Evolutionary conservation across 768 basidiomycete genomes (phyloP).

Genomic region (Lyophyllum shimeji): DNA sequence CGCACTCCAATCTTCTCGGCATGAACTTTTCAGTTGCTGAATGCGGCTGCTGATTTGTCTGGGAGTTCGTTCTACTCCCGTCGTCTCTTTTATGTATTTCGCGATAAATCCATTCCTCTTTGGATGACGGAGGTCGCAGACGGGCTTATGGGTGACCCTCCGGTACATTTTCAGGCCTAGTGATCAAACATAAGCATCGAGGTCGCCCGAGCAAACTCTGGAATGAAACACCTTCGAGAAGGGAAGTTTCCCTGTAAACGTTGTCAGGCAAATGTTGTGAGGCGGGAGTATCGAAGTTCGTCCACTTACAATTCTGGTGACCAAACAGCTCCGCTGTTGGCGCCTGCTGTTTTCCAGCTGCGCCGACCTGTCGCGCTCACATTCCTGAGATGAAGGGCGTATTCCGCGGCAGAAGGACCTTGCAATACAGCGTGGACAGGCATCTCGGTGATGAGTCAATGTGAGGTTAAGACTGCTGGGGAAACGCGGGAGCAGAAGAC

Average conservation of each 20-base stretch:
- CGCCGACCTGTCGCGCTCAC: slow-evolving; percentile 46
- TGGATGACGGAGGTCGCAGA: slow-evolving; percentile 51
- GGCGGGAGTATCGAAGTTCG: background rate
- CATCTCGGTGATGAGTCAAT: slow-evolving; percentile 30
- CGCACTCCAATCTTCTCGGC: slow-evolving; percentile 30
- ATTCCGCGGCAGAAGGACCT: slow-evolving; percentile 37
- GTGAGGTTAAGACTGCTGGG: slow-evolving; percentile 13
- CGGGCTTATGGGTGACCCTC: slow-evolving; percentile 47
- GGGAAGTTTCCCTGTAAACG: slow-evolving; percentile 40
- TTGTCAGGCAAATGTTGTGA: background rate
- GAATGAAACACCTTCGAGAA: slow-evolving; percentile 46
- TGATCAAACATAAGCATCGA: background rate
- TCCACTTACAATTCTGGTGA: slow-evolving; percentile 43
- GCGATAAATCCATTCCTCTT: slow-evolving; percentile 64
- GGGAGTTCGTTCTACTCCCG: slow-evolving; percentile 51
- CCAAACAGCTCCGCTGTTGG: slow-evolving; percentile 52
- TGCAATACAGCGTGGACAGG: slow-evolving; percentile 43
- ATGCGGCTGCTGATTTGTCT: slow-evolving; percentile 62
- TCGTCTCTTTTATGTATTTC: slow-evolving; percentile 51
- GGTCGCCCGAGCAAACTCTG: background rate
- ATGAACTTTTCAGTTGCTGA: slow-evolving; percentile 54
- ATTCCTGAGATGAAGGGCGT: slow-evolving; percentile 25
- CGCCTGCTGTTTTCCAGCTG: slow-evolving; percentile 56
- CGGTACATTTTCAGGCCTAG: slow-evolving; percentile 50
- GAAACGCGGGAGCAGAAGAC: background rate